Percentiles rank a stretch among this genome's conserved stretches.
phyloP scores from a whole-genome alignment of 2,329 filamentous ascomycete genomes.

The Eurotiales sp. region DNA sequence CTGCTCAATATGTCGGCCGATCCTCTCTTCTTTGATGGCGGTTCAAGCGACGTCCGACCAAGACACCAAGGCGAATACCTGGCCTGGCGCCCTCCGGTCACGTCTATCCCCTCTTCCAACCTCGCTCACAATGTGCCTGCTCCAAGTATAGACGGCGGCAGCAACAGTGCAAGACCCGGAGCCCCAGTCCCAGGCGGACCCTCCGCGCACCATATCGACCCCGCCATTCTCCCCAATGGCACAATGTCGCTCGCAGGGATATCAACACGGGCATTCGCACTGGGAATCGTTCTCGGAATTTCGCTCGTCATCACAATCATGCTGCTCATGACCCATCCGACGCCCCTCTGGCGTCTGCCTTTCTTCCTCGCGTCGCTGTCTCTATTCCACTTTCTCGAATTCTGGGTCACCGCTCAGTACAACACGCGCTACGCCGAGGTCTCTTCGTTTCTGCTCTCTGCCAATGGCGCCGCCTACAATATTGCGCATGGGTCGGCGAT shows the following conservation, averaged over 20 bases:
- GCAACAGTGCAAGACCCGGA: neutral
- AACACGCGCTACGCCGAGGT: slow-evolving; percentile 72
- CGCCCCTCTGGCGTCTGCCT: slow-evolving; percentile 55
- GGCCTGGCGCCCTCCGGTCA: slow-evolving; percentile 6
- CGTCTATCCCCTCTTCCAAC: neutral
- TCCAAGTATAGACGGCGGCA: neutral
- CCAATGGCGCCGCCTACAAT: slow-evolving; percentile 81
- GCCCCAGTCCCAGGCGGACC: neutral
- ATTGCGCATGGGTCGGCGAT: slow-evolving; percentile 74
- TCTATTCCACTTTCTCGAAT: slow-evolving; percentile 94
- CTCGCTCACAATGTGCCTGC: neutral
- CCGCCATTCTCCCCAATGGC: slow-evolving; percentile 34
- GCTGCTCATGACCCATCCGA: slow-evolving; percentile 22
- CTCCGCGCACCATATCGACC: slow-evolving; percentile 19
- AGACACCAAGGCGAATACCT: slow-evolving; percentile 7
- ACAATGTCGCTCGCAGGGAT: slow-evolving; percentile 43
- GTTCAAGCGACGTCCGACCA: neutral
- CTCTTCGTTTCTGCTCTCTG: slow-evolving; percentile 74
- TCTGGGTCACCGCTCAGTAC: slow-evolving; percentile 79
- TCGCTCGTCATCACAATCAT: slow-evolving; percentile 27
- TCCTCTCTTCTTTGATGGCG: too few relatives aligned
- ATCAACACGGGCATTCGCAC: slow-evolving; percentile 42
- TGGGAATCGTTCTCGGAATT: slow-evolving; percentile 41
- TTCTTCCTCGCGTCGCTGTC: slow-evolving; percentile 59
- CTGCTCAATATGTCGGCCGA: neutral